Conservation (phyloP, 163 green algal species). For the Picocystis sp. region DNA sequence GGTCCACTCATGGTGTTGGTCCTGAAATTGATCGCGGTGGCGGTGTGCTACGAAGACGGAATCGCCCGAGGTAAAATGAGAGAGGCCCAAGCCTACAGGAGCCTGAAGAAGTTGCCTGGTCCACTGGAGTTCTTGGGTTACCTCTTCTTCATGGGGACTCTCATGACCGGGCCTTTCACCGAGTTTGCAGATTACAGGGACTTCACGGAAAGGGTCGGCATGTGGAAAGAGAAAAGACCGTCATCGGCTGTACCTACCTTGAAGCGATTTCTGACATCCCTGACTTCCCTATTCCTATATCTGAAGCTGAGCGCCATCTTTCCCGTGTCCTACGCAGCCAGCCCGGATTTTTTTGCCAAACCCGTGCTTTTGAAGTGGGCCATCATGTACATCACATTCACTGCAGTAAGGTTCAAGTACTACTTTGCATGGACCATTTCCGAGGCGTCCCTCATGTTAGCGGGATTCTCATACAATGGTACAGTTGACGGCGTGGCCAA, state of each 20-base stretch:
- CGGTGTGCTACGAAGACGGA: conserved; percentile 45
- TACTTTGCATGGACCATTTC: conserved; percentile 70
- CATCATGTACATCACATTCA: no score
- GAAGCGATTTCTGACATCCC: no score
- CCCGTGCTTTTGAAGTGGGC: no score
- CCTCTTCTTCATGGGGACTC: conserved; percentile 61
- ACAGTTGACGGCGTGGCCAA: background rate
- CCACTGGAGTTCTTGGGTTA: conserved; percentile 58
- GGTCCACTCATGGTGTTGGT: conserved; percentile 64
- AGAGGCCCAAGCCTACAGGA: conserved; percentile 37
- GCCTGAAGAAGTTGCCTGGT: conserved; percentile 32
- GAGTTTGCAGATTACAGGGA: conserved; percentile 61
- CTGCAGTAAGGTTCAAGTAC: conserved; percentile 37
- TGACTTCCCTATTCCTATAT: no score
- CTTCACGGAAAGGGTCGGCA: conserved; percentile 14
- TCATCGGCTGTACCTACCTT: no score
- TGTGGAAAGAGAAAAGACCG: no score
- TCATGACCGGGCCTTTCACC: conserved; percentile 66
- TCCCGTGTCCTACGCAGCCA: no score
- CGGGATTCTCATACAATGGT: conserved; percentile 49
- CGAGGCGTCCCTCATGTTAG: conserved; percentile 42
- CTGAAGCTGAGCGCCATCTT: no score
- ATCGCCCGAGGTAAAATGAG: conserved; percentile 13
- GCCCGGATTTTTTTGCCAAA: no score
- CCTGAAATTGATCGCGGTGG: conserved; percentile 64